These are phyloP conservation scores for Talaromyces sp. DNA, from an alignment of 2,329 filamentous ascomycete species.

Conservation along the genomic window DNA sequence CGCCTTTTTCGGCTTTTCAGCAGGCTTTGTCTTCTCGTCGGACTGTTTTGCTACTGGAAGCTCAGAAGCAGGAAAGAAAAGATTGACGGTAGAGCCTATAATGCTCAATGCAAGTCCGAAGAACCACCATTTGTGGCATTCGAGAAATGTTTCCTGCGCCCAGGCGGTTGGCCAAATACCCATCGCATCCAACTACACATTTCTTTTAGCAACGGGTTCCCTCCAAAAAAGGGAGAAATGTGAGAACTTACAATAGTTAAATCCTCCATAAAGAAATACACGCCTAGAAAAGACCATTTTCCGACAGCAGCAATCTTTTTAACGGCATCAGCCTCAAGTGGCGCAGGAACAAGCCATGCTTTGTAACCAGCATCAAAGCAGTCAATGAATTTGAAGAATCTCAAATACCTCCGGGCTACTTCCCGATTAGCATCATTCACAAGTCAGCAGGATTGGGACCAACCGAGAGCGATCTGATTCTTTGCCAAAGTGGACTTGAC, in stretches of 20 bases:
- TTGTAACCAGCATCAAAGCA: constrained; percentile 53
- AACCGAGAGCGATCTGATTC: constrained; percentile 40
- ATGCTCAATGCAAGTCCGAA: constrained; percentile 56
- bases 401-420: constrained; percentile 57
- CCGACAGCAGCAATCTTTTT: constrained; percentile 52
- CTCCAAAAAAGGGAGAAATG: background rate
- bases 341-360: constrained; percentile 29
- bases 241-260: constrained; percentile 55
- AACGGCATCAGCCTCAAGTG: constrained; percentile 9
- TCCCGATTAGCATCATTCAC: background rate
- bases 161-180: constrained; percentile 44
- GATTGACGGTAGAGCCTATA: constrained; percentile 30
- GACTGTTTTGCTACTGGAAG: background rate
- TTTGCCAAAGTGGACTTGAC: constrained; percentile 38
- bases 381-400: constrained; percentile 66
- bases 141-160: constrained; percentile 50
- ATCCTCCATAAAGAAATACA: constrained; percentile 67
- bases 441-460: constrained; percentile 24
- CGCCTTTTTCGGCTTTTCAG: constrained; percentile 22
- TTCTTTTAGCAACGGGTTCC: background rate
- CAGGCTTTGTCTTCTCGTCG: constrained; percentile 26
- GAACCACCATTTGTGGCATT: constrained; percentile 70
- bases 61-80: constrained; percentile 24
- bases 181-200: constrained; percentile 49
- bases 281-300: constrained; percentile 58